Base-by-base conservation (phyloP, 2,329 filamentous ascomycete genomes). In the Periconia macrospinosa region DNA sequence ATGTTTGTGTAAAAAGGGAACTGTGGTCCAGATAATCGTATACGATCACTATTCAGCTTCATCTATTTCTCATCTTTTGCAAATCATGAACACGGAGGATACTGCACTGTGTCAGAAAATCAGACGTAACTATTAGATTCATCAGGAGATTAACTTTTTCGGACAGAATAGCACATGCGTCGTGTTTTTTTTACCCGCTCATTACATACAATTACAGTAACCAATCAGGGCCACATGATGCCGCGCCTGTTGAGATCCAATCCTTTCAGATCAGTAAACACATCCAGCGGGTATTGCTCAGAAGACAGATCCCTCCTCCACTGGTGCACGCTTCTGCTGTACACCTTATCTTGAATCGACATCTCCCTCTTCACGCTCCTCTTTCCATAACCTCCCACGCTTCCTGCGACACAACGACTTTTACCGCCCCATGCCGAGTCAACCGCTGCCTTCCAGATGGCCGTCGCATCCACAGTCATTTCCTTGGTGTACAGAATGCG, bases 401-500 rank as follows among this genome's bases (percentile, higher is more conserved):
- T 55, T 7, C 70, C 72, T 17, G 69, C 71, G 41, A 75, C 43
- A 51, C 72, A 75, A 52, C 67, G 62, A 53, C 49, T 68, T 54
- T 61, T 59, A 0, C 53, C 62, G 15, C 67, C 70, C 68, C 70
- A 74, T 8, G 71, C 57, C 14, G 67, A 62, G 42, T 75, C 71
- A 15, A 69, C 71, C 41, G 65, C 71, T 10, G 75, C 75, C 49
- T 76, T 76, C 86, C 86, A 88, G 23, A 83, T 74, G 8, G 74
- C 77, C 1, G 76, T 77, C 2, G 82, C 76, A 55, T 85, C 77
- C 13, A 77, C 71, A 15, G 83, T 71, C 73, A 85, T 87, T 8
- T 78, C 73, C 46, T 78, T 70, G 0, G 86, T 88, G 57, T 82
- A 87, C 60, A 82, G 83, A 20, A 87, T 73, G 2, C 84, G 77